Evolutionary conservation across 441 rosid species (phyloP).

Genomic region (Eruca vesicaria): DNA sequence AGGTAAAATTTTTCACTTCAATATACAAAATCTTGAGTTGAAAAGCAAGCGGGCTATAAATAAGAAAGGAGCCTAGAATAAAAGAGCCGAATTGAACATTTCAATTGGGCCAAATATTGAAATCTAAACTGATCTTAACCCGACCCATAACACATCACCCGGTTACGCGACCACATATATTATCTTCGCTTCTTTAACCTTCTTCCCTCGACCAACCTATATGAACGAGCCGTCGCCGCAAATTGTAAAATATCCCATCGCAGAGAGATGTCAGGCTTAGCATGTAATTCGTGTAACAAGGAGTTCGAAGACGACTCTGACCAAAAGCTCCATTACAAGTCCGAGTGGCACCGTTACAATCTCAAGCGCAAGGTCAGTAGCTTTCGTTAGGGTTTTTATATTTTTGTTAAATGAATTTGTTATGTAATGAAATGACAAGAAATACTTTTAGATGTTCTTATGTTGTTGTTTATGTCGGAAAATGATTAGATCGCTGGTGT

Average conservation of each 20-base stretch:
- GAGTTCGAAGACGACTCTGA: slow-evolving; percentile 73
- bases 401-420: neutral
- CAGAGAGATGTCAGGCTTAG: slow-evolving; percentile 60
- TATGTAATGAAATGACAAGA: neutral
- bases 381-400: neutral
- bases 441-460: neutral
- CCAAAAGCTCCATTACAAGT: slow-evolving; percentile 84
- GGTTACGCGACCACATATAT: neutral
- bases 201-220: slow-evolving; percentile 23
- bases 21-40: neutral
- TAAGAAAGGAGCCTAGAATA: neutral
- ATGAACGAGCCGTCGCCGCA: slow-evolving; percentile 27
- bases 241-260: neutral
- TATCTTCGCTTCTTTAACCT: neutral
- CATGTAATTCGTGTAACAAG: slow-evolving; percentile 88
- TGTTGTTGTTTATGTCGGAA: neutral
- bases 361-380: slow-evolving; percentile 86
- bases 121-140: neutral
- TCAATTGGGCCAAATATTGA: neutral
- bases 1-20: neutral
- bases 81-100: neutral
- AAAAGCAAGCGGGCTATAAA: neutral
- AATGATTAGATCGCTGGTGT: slow-evolving; percentile 79
- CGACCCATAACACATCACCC: neutral
- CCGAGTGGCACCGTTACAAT: slow-evolving; percentile 98